Evolutionary conservation across 257 asterid species (phyloP).

Genomic region (Fraxinus cuspidata): DNA sequence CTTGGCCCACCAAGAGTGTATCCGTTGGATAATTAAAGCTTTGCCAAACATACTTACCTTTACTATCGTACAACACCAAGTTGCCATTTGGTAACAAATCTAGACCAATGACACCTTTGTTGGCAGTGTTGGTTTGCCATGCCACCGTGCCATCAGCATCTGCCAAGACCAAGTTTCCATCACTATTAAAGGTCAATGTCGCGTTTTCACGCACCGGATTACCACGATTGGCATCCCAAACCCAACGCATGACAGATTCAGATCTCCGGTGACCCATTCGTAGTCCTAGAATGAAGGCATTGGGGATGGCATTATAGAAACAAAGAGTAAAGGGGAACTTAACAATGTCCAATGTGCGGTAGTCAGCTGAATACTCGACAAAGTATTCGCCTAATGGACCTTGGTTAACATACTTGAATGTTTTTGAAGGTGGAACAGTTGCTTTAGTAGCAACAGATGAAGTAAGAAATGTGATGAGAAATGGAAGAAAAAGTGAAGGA

Average conservation of each 20-base stretch:
- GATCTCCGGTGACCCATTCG: slow-evolving; percentile 32
- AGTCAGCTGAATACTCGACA: slow-evolving; percentile 26
- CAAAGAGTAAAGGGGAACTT: slow-evolving; percentile 30
- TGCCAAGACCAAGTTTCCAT: slow-evolving; percentile 37
- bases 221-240: slow-evolving; percentile 40
- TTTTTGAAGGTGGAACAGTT: slow-evolving; percentile 29
- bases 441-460: slow-evolving; percentile 18
- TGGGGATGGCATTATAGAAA: slow-evolving; percentile 38
- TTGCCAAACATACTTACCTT: slow-evolving; percentile 32
- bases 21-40: slow-evolving; percentile 40
- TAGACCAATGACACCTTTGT: slow-evolving; percentile 31
- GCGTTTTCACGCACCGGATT: slow-evolving; percentile 33
- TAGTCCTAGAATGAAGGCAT: slow-evolving; percentile 33
- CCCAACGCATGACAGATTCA: slow-evolving; percentile 35
- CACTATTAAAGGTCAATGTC: slow-evolving; percentile 24
- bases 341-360: slow-evolving; percentile 5
- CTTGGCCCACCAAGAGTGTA: slow-evolving; percentile 37
- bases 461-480: slow-evolving; percentile 14
- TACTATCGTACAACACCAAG: slow-evolving; percentile 28
- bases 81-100: slow-evolving; percentile 30
- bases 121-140: slow-evolving; percentile 34
- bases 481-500: slow-evolving; percentile 4
- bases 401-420: slow-evolving; percentile 33
- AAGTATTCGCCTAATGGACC: slow-evolving; percentile 32
- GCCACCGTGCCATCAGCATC: slow-evolving; percentile 30